A percentile compares a stretch with the other conserved stretches of the same genome.
phyloP scores from a whole-genome alignment of 2,329 filamentous ascomycete genomes.

The Ophiognomonia clavigignenti-juglandacearum region DNA sequence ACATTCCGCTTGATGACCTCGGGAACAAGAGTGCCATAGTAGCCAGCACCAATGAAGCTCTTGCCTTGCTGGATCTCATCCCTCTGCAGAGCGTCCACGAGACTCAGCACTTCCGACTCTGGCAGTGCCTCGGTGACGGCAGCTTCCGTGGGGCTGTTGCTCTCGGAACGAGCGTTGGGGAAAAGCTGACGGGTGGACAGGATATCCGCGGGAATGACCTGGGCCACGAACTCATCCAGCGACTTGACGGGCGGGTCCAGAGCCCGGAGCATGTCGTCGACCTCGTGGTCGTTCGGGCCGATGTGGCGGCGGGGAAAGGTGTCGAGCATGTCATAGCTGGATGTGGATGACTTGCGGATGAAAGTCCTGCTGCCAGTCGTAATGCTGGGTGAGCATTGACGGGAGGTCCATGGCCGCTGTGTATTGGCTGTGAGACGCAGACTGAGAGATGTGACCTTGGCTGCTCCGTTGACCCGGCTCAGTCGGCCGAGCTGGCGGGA shows the following conservation, averaged over 20 bases:
- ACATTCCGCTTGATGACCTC: slow-evolving; percentile 91
- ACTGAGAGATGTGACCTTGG: slow-evolving; percentile 8
- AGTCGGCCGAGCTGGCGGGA: slow-evolving; percentile 17
- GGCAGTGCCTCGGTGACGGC: slow-evolving; percentile 39
- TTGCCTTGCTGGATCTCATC: slow-evolving; percentile 37
- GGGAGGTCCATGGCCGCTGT: slow-evolving; percentile 16
- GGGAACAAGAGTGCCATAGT: slow-evolving; percentile 81
- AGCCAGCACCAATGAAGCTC: slow-evolving; percentile 82
- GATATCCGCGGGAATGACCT: slow-evolving; percentile 79
- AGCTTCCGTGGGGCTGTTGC: slow-evolving; percentile 31
- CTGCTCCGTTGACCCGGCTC: slow-evolving; percentile 4
- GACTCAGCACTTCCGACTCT: slow-evolving; percentile 55
- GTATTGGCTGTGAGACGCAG: slow-evolving; percentile 14
- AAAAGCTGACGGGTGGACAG: slow-evolving; percentile 64
- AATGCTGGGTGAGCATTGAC: slow-evolving; percentile 9
- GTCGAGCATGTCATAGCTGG: slow-evolving; percentile 38
- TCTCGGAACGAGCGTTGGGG: slow-evolving; percentile 36
- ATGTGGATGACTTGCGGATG: slow-evolving; percentile 18
- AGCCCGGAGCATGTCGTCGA: slow-evolving; percentile 72
- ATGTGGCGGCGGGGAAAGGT: slow-evolving; percentile 82
- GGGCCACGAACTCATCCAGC: slow-evolving; percentile 76
- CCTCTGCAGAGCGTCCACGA: slow-evolving; percentile 27
- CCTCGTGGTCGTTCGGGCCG: slow-evolving; percentile 67
- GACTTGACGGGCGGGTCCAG: slow-evolving; percentile 69
- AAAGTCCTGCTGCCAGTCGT: slow-evolving; percentile 9